These are phyloP conservation scores for Aspergillus amoenus DNA, from an alignment of 2,329 filamentous ascomycete species.

Conservation along the genomic window DNA sequence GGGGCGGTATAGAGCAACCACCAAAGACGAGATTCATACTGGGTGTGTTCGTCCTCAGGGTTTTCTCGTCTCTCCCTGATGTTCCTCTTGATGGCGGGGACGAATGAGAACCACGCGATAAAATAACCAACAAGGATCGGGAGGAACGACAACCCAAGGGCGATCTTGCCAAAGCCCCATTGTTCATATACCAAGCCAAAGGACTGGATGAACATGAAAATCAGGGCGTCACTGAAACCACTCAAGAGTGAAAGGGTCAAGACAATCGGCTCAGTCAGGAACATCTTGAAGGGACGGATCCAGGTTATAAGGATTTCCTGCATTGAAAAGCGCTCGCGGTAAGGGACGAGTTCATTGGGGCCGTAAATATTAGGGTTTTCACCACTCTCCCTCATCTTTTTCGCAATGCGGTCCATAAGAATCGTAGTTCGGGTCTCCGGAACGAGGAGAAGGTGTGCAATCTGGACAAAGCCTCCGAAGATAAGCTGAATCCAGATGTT, in stretches of 20 bases:
- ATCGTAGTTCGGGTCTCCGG: constrained; percentile 76
- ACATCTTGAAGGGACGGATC: constrained; percentile 63
- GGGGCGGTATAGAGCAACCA: constrained; percentile 61
- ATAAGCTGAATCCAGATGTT: constrained; percentile 84
- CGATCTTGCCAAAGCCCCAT: constrained; percentile 55
- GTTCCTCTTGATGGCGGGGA: constrained; percentile 56
- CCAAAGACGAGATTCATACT: constrained; percentile 65
- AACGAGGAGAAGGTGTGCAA: constrained; percentile 66
- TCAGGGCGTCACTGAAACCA: constrained; percentile 64
- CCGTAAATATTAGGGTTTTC: constrained; percentile 64
- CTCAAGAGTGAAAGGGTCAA: constrained; percentile 59
- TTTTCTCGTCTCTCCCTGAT: constrained; percentile 46
- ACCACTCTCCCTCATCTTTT: constrained; percentile 65
- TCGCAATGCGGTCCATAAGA: constrained; percentile 76
- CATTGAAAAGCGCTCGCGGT: constrained; percentile 58
- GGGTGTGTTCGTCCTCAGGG: constrained; percentile 54
- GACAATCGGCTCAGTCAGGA: constrained; percentile 65
- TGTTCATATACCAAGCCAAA: constrained; percentile 60
- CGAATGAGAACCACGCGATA: constrained; percentile 58
- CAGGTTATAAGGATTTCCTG: constrained; percentile 59
- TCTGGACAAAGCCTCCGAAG: constrained; percentile 68
- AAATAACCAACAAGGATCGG: constrained; percentile 60
- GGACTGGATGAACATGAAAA: constrained; percentile 67
- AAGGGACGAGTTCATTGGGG: constrained; percentile 67
- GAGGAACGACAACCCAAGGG: constrained; percentile 55